phyloP scores from a whole-genome alignment of 176 grass and related monocot species.

The Typha latifolia region DNA sequence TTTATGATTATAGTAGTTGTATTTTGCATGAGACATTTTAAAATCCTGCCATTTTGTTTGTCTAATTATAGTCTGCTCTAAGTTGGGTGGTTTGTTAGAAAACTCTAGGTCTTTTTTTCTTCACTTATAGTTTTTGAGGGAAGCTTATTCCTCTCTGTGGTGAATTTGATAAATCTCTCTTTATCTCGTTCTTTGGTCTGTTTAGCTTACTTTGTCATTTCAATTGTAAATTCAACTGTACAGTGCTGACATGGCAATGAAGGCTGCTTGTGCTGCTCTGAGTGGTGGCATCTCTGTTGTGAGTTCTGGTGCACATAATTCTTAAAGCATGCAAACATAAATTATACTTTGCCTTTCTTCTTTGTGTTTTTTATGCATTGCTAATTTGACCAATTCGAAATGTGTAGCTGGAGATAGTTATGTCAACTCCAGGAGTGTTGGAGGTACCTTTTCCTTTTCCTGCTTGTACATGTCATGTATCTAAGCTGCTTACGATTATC shows the following conservation, averaged over 20 bases:
- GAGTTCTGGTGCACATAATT: constrained; percentile 14
- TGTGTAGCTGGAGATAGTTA: constrained; percentile 79
- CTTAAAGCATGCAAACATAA: background rate
- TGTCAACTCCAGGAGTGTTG: constrained; percentile 58
- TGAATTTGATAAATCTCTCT: no score
- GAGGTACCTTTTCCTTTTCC: constrained; percentile 35
- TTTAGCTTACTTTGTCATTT: background rate
- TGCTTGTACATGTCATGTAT: background rate
- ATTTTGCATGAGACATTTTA: no score
- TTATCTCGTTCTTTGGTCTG: no score
- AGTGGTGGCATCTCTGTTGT: constrained; percentile 69
- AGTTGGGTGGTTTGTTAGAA: background rate
- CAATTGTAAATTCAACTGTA: background rate
- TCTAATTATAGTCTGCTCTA: no score
- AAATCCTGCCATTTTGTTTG: no score
- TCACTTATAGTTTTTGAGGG: background rate
- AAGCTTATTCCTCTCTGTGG: no score
- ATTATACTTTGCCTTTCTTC: background rate
- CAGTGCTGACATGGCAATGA: constrained; percentile 48
- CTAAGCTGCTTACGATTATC: background rate
- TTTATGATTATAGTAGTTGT: no score
- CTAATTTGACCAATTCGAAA: constrained; percentile 1
- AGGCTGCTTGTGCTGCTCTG: constrained; percentile 61
- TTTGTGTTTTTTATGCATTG: background rate
- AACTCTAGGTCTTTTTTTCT: background rate